Evolutionary conservation across 2,329 filamentous ascomycete species (phyloP), one percentile per base, ranked within the genome.

Genomic region (Shiraia bambusicola): DNA sequence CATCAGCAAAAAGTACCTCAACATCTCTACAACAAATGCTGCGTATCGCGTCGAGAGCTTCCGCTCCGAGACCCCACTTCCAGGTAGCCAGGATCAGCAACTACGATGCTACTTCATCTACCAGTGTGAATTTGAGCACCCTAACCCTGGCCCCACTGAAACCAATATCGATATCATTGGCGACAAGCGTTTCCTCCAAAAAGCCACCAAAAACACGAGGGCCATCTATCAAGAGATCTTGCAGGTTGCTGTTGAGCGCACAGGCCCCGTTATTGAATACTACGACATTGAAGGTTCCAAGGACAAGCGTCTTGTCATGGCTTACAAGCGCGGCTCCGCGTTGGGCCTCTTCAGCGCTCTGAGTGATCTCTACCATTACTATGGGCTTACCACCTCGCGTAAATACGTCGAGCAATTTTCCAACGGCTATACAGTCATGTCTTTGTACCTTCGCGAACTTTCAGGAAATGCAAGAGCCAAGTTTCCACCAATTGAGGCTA

Each of bases 331-430:
- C 56, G 86, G 91, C 51, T 95, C 92, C 13, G 93, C 93, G 22
- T 80, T 89, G 57, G 93, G 93, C 50, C 77, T 98, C 61, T 98
- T 98, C 79, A 95, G 91, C 58, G 90, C 93, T 19, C 75, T 98
- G 58, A 95, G 88, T 52, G 91, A 97, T 69, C 77, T 98, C 25
- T 98, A 98, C 76, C 93, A 98, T 74, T 97, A 96, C 80, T 98
- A 98, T 65, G 92, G 93, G 30, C 81, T 97, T 48, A 98, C 93
- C 2, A 95, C 88, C 63, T 93, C 93, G 19, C 82, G 93, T 58
- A 98, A 98, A 75, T 98, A 98, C 65, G 87, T 98, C 35, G 74
- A 98, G 73, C 93, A 97, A 73, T 98, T 98, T 77, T 93, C 91
- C 63, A 98, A 98, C 70, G 93, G 93, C 49, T 94, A 96, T 67